Conservation (phyloP, 495 filamentous ascomycete species). For the Cercophora scortea region DNA sequence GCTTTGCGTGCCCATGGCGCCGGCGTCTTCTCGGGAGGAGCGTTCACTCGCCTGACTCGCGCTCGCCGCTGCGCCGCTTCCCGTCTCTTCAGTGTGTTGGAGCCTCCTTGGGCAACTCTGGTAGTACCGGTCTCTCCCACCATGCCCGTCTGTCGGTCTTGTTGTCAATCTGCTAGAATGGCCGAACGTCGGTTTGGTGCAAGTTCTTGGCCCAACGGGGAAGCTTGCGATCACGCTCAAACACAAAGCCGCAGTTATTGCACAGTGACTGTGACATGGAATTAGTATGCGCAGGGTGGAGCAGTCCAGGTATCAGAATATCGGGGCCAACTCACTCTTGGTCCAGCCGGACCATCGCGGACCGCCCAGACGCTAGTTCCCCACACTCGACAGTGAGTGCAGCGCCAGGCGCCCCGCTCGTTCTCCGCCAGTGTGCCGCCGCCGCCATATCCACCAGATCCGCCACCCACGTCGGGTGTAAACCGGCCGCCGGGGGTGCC, state of each 20-base stretch:
- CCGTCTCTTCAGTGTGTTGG: too few relatives aligned
- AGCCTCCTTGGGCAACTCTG: too few relatives aligned
- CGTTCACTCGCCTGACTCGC: too few relatives aligned
- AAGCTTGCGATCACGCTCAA: conserved; percentile 75
- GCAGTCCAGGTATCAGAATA: background rate
- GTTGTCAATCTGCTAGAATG: conserved; percentile 17
- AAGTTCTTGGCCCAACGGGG: conserved; percentile 80
- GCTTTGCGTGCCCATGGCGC: too few relatives aligned
- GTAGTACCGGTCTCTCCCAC: too few relatives aligned
- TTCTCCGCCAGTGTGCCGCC: conserved; percentile 66
- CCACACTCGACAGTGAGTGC: conserved; percentile 81
- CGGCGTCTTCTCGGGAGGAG: too few relatives aligned
- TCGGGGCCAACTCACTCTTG: conserved; percentile 54
- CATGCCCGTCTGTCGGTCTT: too few relatives aligned
- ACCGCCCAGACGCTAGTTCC: conserved; percentile 91
- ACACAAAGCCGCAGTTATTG: conserved; percentile 86
- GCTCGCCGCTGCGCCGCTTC: too few relatives aligned
- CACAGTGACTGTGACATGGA: conserved; percentile 64
- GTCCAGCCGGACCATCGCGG: conserved; percentile 78
- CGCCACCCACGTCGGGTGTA: conserved; percentile 64
- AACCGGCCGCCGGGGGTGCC: conserved; percentile 58
- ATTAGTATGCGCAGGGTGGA: background rate
- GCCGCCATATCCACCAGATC: conserved; percentile 51
- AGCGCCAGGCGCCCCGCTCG: conserved; percentile 83
- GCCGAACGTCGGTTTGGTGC: conserved; percentile 41